phyloP scores from a whole-genome alignment of 306 rosid species.

The Glycine tomentella region DNA sequence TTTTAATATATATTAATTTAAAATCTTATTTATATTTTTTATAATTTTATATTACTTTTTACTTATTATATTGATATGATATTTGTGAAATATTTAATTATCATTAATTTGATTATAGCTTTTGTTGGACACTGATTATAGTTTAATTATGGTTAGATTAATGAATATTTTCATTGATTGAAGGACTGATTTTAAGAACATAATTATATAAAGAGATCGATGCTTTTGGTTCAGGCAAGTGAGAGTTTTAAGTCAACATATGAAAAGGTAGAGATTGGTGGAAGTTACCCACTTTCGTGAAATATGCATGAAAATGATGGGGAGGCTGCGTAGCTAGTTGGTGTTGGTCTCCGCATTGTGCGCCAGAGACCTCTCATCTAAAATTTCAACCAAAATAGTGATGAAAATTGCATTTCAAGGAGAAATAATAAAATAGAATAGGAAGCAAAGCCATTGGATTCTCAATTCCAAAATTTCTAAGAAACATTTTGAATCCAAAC shows the following conservation, averaged over 20 bases:
- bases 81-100: too few species aligned
- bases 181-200: neutral
- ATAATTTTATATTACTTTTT: too few species aligned
- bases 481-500: too few species aligned
- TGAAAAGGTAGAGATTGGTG: neutral
- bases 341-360: neutral
- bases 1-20: too few species aligned
- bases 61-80: too few species aligned
- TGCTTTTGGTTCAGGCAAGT: neutral
- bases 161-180: too few species aligned
- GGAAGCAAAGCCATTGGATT: neutral
- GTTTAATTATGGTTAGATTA: too few species aligned
- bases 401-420: too few species aligned
- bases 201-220: neutral
- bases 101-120: neutral
- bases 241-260: neutral
- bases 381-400: neutral
- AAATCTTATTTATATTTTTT: too few species aligned
- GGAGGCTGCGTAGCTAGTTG: neutral
- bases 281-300: neutral
- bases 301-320: neutral
- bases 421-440: too few species aligned
- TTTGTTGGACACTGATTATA: too few species aligned
- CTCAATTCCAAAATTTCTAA: neutral
- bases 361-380: conserved; percentile 5